A percentile compares a stretch with the other conserved stretches of the same genome.
phyloP scores from a whole-genome alignment of 371 early-diverging fungal genomes.

The Syncephalastrum racemosum region DNA sequence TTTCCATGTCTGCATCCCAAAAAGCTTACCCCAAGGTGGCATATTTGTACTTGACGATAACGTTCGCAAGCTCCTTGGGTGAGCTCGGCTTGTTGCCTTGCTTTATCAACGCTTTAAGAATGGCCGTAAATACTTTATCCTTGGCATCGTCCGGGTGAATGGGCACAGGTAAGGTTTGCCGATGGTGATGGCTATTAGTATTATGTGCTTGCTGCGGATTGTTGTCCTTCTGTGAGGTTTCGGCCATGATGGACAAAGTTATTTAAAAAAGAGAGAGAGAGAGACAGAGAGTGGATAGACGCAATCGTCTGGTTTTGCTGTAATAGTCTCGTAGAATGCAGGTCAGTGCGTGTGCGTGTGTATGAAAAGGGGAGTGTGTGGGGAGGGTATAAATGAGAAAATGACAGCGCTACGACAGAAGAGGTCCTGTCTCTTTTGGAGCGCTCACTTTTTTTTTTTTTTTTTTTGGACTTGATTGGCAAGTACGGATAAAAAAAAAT shows the following conservation, averaged over 20 bases:
- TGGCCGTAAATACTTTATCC: conserved; percentile 82
- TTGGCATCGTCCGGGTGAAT: conserved; percentile 78
- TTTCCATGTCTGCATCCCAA: background rate
- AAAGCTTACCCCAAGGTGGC: conserved; percentile 68
- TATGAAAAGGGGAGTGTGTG: too few species aligned
- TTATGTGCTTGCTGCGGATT: background rate
- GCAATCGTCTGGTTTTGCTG: too few species aligned
- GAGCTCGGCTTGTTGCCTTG: conserved; percentile 78
- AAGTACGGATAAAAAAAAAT: too few species aligned
- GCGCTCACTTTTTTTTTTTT: too few species aligned
- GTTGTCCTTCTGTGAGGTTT: conserved; percentile 2
- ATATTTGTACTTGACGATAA: conserved; percentile 74
- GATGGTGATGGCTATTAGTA: conserved; percentile 5
- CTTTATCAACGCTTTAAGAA: conserved; percentile 71
- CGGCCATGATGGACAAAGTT: background rate
- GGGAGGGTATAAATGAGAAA: too few species aligned
- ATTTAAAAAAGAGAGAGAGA: background rate
- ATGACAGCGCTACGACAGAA: too few species aligned
- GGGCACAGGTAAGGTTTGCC: conserved; percentile 20
- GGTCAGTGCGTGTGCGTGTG: too few species aligned
- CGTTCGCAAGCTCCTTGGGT: conserved; percentile 77
- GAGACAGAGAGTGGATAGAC: too few species aligned
- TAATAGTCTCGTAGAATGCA: too few species aligned
- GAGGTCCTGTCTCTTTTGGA: too few species aligned
- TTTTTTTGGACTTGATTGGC: background rate